Base-by-base conservation (phyloP, 1,284 basidiomycete species). In the Xerocomus minutiporus region DNA sequence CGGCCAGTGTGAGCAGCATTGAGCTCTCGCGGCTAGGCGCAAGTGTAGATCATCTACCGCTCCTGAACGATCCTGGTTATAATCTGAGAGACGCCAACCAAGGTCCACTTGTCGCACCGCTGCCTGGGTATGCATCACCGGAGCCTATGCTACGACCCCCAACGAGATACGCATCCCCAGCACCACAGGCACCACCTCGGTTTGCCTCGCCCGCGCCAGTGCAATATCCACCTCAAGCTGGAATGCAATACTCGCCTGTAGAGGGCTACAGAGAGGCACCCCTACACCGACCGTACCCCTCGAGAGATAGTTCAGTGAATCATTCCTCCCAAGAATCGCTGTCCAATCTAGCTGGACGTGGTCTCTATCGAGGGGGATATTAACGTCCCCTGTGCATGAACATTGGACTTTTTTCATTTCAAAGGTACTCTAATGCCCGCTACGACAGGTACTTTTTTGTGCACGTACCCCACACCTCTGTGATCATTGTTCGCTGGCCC, bases 11-110 rank as follows among this genome's bases (percentile, higher is more conserved):
- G 48, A 66, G 69, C 28, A 73, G 82, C 32, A 81, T 85, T 46
- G 85, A 87, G 64, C 72, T 88, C 56, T 65, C 75, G 5, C 74
- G 76, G 23, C 65, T 86, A 40, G 78, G 80, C 51, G 66, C 71
- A 6, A 78, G 78, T 57, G 72, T 75, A 44, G 83, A 86, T 52
- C 66, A 73, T 17, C 62, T 76, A 52, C 85, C 85, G 2, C 64
- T 88, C 13, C 73, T 88, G 40, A 68, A 66, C 39, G 65, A 68
- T 32, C 54, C 65, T 32, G 61, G 59, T 8, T 66, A 66, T 34
- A 62, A 63, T 11, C 62, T 62, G 42, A 71, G 65, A 43, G 66
- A 70, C n/a, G 41, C 38, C 32, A 62, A 43, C 15, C 61, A 53
- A 56, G 55, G 61, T 61, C 34, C 62, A 60, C 38, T 54, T 54